Conservation (phyloP, 1,284 basidiomycete species). For the Leccinum pseudoinsigne region DNA sequence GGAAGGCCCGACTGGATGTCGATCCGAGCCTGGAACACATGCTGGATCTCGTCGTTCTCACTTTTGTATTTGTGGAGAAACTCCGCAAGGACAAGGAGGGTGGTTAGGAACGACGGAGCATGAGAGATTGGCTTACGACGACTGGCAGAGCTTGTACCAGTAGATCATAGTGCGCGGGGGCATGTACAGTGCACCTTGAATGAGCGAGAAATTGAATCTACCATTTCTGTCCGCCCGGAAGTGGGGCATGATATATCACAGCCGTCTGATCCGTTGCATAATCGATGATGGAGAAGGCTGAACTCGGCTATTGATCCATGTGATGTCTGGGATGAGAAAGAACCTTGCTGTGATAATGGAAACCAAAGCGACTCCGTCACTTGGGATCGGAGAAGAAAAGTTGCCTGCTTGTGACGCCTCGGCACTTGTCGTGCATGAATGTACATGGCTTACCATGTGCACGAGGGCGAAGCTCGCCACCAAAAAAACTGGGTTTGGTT, state of each 20-base stretch:
- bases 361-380: too few relatives aligned
- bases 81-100: conserved; percentile 33
- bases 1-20: conserved; percentile 34
- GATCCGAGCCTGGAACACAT: conserved; percentile 35
- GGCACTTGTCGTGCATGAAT: too few relatives aligned
- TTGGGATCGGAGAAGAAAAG: too few relatives aligned
- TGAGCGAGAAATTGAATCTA: too few relatives aligned
- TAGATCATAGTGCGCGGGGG: not conserved
- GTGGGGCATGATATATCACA: not conserved
- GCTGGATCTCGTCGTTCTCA: conserved; percentile 40
- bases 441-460: too few relatives aligned
- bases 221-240: not conserved
- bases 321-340: not conserved
- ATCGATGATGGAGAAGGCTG: not conserved
- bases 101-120: not conserved
- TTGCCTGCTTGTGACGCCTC: too few relatives aligned
- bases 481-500: too few relatives aligned
- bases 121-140: too few relatives aligned
- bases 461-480: too few relatives aligned
- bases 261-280: not conserved
- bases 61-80: conserved; percentile 43
- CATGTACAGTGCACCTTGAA: not conserved
- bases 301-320: not conserved
- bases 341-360: not conserved
- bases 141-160: not conserved